Base-by-base conservation (phyloP, 108 stramenopile species). In the Heterococcus sp. region DNA sequence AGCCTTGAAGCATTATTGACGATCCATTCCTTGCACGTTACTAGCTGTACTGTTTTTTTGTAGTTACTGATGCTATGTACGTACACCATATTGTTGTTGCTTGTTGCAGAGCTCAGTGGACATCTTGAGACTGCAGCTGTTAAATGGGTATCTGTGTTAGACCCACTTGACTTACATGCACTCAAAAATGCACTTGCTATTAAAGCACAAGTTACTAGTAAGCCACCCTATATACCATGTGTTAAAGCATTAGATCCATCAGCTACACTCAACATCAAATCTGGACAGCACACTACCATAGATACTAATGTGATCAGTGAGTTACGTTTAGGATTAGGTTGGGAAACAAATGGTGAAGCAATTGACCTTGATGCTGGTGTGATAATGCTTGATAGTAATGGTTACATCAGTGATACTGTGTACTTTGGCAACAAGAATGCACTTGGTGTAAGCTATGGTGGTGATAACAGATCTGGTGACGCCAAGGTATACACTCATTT, bases 61-160 rank as follows among this genome's bases (percentile, higher is more conserved):
- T n/a, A n/a, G n/a, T n/a, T n/a, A n/a, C n/a, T n/a, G n/a, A n/a
- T n/a, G n/a, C n/a, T n/a, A n/a, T n/a, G n/a, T n/a, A n/a, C n/a
- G n/a, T n/a, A n/a, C n/a, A n/a, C n/a, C n/a, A n/a, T n/a, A n/a
- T n/a, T n/a, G n/a, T n/a, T n/a, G n/a, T n/a, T n/a, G n/a, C n/a
- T n/a, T n/a, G n/a, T n/a, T n/a, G n/a, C n/a, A n/a, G 78, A 79
- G 28, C 70, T 71, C 70, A 71, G 69, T 37, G 78, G 78, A 11
- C 37, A 28, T 58, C 72, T 79, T 26, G 46, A 71, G 34, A 36
- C 71, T 2, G 78, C 78, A 28, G 72, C 46, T 8, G 14, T 58
- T 21, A 58, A 8, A 21, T 58, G 46, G 46, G 46, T 58, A 21
- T 8, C 14, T 58, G 21, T 21, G 14, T 21, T 21, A 8, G 46